Percentiles rank a stretch among this genome's conserved stretches.
phyloP scores from a whole-genome alignment of 306 rosid species.

The Trifolium repens region DNA sequence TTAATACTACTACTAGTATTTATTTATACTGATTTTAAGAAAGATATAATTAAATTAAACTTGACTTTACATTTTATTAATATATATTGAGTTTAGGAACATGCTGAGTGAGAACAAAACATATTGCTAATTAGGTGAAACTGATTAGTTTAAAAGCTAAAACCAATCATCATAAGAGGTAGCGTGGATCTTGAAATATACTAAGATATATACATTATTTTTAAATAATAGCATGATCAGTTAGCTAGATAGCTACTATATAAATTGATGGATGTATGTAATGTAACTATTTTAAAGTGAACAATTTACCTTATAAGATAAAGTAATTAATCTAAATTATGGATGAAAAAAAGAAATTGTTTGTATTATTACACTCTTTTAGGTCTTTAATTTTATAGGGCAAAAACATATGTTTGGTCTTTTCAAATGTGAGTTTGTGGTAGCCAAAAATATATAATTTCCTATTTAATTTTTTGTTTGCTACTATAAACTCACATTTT shows the following conservation, averaged over 20 bases:
- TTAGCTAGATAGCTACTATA: slow-evolving; percentile 19
- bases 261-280: not conserved
- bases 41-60: not conserved
- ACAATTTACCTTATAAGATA: not conserved
- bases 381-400: not conserved
- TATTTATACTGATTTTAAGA: not conserved
- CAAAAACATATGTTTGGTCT: no score
- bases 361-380: not conserved
- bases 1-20: no score
- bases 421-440: no score
- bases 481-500: no score
- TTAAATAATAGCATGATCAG: slow-evolving; percentile 10
- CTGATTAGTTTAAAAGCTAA: slow-evolving; percentile 43
- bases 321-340: not conserved
- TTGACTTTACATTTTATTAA: slow-evolving; percentile 14
- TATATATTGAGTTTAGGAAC: slow-evolving; percentile 30
- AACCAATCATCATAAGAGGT: slow-evolving; percentile 1
- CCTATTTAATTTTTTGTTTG: no score
- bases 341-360: not conserved
- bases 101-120: slow-evolving; percentile 37
- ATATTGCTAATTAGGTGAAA: slow-evolving; percentile 64
- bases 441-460: no score
- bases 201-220: not conserved
- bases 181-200: slow-evolving; percentile 33
- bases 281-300: not conserved